A percentile compares a stretch with the other conserved stretches of the same genome.
Evolutionary conservation across 768 basidiomycete genomes (phyloP).

Genomic region (Boletus sensibilis): DNA sequence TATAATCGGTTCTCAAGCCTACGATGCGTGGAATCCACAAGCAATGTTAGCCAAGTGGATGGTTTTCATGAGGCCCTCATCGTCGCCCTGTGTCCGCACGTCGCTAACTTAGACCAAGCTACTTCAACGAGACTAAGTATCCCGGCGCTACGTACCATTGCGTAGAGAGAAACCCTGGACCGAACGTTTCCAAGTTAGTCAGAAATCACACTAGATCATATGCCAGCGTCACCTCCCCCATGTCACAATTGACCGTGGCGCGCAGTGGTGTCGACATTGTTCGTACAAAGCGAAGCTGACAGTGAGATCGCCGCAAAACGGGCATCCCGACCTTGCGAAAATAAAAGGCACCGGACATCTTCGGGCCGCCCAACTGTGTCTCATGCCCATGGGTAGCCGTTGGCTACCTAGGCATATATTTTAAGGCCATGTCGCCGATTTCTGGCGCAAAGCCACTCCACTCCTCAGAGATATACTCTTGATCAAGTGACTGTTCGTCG

Average conservation of each 20-base stretch:
- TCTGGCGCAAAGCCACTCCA: neutral
- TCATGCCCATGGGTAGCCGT: neutral
- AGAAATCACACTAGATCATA: neutral
- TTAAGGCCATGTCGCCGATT: neutral
- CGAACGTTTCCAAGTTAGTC: constrained; percentile 1
- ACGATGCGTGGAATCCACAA: constrained; percentile 71
- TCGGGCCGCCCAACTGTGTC: constrained; percentile 1
- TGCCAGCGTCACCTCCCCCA: constrained; percentile 48
- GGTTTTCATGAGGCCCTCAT: constrained; percentile 51
- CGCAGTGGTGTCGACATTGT: constrained; percentile 24
- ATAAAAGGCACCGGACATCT: neutral
- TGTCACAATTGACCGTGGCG: constrained; percentile 54
- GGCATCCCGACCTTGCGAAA: neutral
- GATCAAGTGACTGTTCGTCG: neutral
- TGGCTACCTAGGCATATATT: neutral
- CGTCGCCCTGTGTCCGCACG: constrained; percentile 41
- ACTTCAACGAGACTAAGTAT: neutral
- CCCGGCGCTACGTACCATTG: constrained; percentile 33
- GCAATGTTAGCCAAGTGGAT: constrained; percentile 64
- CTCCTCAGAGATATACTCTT: neutral
- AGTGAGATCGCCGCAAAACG: neutral
- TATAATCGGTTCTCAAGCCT: neutral
- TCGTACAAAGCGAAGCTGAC: neutral
- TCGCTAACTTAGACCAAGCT: neutral
- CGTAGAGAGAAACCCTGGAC: constrained; percentile 51